Evolutionary conservation across 2,329 filamentous ascomycete species (phyloP), one percentile per base, ranked within the genome.

Genomic region (Cladosporium velox): DNA sequence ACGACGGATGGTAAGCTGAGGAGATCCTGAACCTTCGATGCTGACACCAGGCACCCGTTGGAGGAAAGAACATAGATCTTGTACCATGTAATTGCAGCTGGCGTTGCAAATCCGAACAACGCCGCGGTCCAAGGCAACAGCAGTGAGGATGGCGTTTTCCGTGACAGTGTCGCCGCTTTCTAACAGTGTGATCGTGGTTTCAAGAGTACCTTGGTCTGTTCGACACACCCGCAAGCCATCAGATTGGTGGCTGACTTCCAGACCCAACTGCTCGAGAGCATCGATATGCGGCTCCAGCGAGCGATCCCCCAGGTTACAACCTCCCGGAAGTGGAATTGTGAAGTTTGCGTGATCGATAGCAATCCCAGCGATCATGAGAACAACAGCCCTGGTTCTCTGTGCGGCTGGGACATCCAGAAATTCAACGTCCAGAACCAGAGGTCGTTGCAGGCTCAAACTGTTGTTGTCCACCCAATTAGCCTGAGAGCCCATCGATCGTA

Each of bases 71-170:
- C 59, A 61, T n/a, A 61, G 41, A 34, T 61, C 59, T 15, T 62
- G 59, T 18, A 54, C 59, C 59, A 62, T 54, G 47, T 52, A 62
- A 28, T 61, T 61, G 44, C 59, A 61, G 26, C 59, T 62, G 2
- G 59, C 59, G 18, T 62, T 62, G 30, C 47, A 28, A 21, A 62
- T 62, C 7, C 21, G 28, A n/a, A 52, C 47, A 15, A 21, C 5
- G 6, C 35, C 30, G 18, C 44, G 44, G 14, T 51, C 15, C 21
- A 24, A 4, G 1, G 59, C 59, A 11, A 54, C 28, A 38, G 59
- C 47, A 2, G 59, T 35, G n/a, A 54, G 34, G 7, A 54, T 62
- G 21, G 59, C 59, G 26, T 54, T 62, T 28, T 54, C 59, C 7
- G 59, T 62, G 12, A 62, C 59, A 5, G 47, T 62, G 21, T 54